phyloP scores from a whole-genome alignment of 345 rosid species.

The Boechera stricta region DNA sequence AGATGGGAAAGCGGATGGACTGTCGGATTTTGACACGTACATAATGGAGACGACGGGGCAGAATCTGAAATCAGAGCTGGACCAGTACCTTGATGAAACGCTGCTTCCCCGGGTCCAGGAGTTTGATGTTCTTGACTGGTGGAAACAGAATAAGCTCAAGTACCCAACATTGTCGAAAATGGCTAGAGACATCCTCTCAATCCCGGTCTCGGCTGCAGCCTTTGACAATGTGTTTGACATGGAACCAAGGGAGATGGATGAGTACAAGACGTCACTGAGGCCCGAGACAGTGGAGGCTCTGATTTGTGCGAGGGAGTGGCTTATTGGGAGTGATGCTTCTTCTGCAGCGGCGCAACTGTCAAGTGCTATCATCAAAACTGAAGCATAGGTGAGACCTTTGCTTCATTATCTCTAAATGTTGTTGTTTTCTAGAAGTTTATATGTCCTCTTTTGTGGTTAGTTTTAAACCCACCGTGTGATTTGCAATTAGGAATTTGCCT shows the following conservation, averaged over 20 bases:
- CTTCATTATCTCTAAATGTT: conserved; percentile 14
- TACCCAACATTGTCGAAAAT: conserved; percentile 84
- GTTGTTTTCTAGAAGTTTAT: conserved; percentile 26
- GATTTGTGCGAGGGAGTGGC: conserved; percentile 90
- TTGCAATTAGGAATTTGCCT: conserved; percentile 20
- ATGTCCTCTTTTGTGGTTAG: conserved; percentile 15
- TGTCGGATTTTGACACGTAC: conserved; percentile 80
- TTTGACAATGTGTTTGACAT: conserved; percentile 67
- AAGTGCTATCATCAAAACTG: conserved; percentile 61
- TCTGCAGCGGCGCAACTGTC: conserved; percentile 44
- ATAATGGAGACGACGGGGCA: conserved; percentile 54
- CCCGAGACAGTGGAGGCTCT: conserved; percentile 93
- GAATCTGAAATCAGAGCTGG: conserved; percentile 80
- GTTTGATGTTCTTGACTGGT: conserved; percentile 86
- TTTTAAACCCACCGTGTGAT: conserved; percentile 15
- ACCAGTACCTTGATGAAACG: conserved; percentile 86
- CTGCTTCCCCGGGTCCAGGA: conserved; percentile 76
- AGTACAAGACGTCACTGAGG: conserved; percentile 69
- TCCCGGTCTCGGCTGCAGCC: conserved; percentile 64
- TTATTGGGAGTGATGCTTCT: conserved; percentile 49
- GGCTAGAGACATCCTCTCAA: conserved; percentile 80
- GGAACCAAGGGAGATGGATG: conserved; percentile 62
- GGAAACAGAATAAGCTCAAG: conserved; percentile 86
- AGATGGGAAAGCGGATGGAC: conserved; percentile 66
- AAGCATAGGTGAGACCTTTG: conserved; percentile 49